Base-by-base conservation (phyloP, 169 alveolate species). In the Cryptosporidium xiaoi region DNA sequence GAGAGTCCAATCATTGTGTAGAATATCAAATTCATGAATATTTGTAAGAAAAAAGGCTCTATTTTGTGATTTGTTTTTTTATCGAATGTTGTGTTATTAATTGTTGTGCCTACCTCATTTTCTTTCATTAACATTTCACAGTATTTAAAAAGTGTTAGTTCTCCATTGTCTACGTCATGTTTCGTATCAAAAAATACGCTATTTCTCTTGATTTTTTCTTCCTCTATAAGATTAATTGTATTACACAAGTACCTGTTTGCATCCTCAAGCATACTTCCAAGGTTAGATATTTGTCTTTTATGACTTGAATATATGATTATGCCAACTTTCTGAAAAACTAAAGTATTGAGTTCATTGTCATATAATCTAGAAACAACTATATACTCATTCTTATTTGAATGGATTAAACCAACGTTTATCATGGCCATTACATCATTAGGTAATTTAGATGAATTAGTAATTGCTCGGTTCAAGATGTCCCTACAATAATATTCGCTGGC, bases 31-130 rank as follows among this genome's bases (percentile, higher is more conserved):
- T 60, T 31, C 46, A 36, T 77, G 64, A 77, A 58, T 20, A 77
- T 77, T 44, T 56, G 83, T 16, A 69, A 34, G 36, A 69, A 69
- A 20, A 69, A 69, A 12, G 83, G 83, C 18, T 69, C 83, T 31
- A 20, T 16, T 31, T 33, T 66, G 7, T 18, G n/a, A 16, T 27
- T 18, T 8, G 51, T 13, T 13, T 55, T 55, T 33, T 18, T 6
- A 53, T 53, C 51, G 29, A 69, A 55, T 7, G 33, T 18, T 53
- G 67, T 50, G 3, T 53, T 16, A 20, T 56, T 66, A 10, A 20
- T 34, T 31, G 3, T 51, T 8, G 24, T 40, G 3, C 15, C 31
- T 1, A n/a, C 83, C 31, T 20, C 20, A 16, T 29, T 51, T 27
- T 69, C 44, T 13, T 56, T 50, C 60, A 77, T 60, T 20, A 60